Evolutionary conservation across 108 stramenopile genomes (phyloP).

Genomic region (Chaetoceros tenuissimus): DNA sequence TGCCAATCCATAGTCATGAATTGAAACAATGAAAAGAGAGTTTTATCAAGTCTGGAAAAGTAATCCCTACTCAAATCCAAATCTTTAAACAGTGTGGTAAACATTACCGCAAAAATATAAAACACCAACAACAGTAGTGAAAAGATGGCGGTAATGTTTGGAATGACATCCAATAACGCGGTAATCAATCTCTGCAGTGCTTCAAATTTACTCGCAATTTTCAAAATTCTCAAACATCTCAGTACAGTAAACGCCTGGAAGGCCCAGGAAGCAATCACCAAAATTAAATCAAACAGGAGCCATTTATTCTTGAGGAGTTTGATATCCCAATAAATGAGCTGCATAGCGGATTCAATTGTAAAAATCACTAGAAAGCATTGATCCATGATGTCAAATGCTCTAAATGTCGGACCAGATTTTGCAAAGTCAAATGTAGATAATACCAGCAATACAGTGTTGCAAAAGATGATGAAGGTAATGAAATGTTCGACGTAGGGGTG

Average conservation of each 20-base stretch:
- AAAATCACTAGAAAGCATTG: slow-evolving; percentile 19
- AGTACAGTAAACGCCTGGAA: slow-evolving; percentile 44
- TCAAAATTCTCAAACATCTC: slow-evolving; percentile 47
- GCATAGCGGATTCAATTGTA: slow-evolving; percentile 32
- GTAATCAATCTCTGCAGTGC: slow-evolving; percentile 15
- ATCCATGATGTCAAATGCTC: slow-evolving; percentile 17
- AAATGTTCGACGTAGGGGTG: slow-evolving; percentile 8
- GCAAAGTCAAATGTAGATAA: slow-evolving; percentile 33
- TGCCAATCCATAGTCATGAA: slow-evolving; percentile 33
- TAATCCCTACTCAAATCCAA: slow-evolving; percentile 13
- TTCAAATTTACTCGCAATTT: slow-evolving; percentile 22
- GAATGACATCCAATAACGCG: slow-evolving; percentile 22
- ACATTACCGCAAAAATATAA: slow-evolving; percentile 29
- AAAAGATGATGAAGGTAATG: slow-evolving; percentile 18
- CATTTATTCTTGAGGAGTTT: slow-evolving; percentile 33
- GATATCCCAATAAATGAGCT: slow-evolving; percentile 42
- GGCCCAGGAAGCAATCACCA: slow-evolving; percentile 57
- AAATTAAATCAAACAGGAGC: slow-evolving; percentile 27
- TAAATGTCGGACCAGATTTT: slow-evolving; percentile 10
- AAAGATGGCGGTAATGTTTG: slow-evolving; percentile 18
- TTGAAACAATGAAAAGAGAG: slow-evolving; percentile 16
- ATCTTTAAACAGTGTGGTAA: slow-evolving; percentile 22
- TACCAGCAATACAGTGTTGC: slow-evolving; percentile 30
- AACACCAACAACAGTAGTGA: slow-evolving; percentile 19
- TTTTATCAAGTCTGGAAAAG: slow-evolving; percentile 15